Conservation (phyloP, 257 asterid genomes). For the Solanum tacnaense region DNA sequence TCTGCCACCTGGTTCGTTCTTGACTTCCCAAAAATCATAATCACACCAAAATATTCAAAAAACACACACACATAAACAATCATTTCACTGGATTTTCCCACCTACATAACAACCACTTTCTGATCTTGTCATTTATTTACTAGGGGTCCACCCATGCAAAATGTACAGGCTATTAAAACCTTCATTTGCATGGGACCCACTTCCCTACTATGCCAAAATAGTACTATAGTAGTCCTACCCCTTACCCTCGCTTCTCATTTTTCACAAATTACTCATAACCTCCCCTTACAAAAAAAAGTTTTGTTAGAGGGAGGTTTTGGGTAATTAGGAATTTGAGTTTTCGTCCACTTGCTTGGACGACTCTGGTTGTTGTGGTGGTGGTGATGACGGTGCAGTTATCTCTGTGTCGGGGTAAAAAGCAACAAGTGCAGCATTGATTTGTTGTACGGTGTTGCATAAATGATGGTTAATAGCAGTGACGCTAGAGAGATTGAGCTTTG, state of each 20-base stretch:
- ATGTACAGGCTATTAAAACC: neutral
- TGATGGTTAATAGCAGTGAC: slow-evolving; percentile 74
- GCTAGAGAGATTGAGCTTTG: slow-evolving; percentile 74
- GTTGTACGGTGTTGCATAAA: slow-evolving; percentile 58
- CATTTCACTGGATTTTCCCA: slow-evolving; percentile 1
- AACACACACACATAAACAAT: neutral
- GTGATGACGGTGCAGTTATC: neutral
- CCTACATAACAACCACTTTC: slow-evolving; percentile 14
- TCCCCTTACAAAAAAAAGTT: neutral
- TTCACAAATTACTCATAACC: slow-evolving; percentile 27
- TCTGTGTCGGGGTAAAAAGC: neutral
- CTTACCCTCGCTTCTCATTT: neutral
- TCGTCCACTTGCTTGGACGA: slow-evolving; percentile 15
- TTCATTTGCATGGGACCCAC: neutral
- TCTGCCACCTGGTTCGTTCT: slow-evolving; percentile 88
- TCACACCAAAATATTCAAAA: neutral
- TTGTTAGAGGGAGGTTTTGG: slow-evolving; percentile 19
- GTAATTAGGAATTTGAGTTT: slow-evolving; percentile 23
- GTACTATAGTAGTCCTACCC: neutral
- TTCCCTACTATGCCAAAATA: neutral
- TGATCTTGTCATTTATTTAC: slow-evolving; percentile 5
- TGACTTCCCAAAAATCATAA: slow-evolving; percentile 43
- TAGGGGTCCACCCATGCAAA: neutral
- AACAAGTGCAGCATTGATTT: slow-evolving; percentile 45
- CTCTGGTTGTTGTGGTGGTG: neutral